Conservation (phyloP, 345 rosid genomes). For the Iberis pinnata region DNA sequence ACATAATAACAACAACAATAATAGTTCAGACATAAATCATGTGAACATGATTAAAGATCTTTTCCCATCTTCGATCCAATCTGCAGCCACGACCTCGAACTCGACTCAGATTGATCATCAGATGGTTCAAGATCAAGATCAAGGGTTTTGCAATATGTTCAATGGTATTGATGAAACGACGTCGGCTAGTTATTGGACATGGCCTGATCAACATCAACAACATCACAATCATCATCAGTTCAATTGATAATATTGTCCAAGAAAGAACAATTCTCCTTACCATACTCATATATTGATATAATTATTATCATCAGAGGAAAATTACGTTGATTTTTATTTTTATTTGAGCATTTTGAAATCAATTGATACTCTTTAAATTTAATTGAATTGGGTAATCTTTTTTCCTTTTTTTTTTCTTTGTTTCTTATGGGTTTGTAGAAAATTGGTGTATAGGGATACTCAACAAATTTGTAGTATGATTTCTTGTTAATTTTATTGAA, state of each 20-base stretch:
- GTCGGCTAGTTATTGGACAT: constrained; percentile 52
- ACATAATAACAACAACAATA: constrained; percentile 37
- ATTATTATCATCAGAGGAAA: constrained; percentile 13
- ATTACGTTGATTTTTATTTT: constrained; percentile 17
- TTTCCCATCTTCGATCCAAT: constrained; percentile 48
- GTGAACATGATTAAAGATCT: constrained; percentile 39
- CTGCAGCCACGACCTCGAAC: constrained; percentile 37
- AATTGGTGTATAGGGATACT: constrained; percentile 34
- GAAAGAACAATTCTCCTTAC: constrained; percentile 2
- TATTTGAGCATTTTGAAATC: constrained; percentile 17
- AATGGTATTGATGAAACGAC: constrained; percentile 67
- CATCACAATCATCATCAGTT: constrained; percentile 32
- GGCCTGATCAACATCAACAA: constrained; percentile 59
- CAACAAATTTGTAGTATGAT: constrained; percentile 21
- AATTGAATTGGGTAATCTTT: neutral
- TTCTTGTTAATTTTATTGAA: constrained; percentile 22
- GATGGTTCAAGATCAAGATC: constrained; percentile 55
- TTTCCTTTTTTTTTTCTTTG: neutral
- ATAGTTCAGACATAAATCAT: constrained; percentile 47
- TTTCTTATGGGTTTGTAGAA: constrained; percentile 24
- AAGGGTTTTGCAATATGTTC: constrained; percentile 58
- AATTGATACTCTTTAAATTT: constrained; percentile 16
- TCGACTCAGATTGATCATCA: constrained; percentile 41
- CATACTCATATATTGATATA: constrained; percentile 20
- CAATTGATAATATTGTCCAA: constrained; percentile 11